These are phyloP conservation scores for Diplocarpon rosae DNA, from an alignment of 2,329 filamentous ascomycete species.

Conservation along the genomic window DNA sequence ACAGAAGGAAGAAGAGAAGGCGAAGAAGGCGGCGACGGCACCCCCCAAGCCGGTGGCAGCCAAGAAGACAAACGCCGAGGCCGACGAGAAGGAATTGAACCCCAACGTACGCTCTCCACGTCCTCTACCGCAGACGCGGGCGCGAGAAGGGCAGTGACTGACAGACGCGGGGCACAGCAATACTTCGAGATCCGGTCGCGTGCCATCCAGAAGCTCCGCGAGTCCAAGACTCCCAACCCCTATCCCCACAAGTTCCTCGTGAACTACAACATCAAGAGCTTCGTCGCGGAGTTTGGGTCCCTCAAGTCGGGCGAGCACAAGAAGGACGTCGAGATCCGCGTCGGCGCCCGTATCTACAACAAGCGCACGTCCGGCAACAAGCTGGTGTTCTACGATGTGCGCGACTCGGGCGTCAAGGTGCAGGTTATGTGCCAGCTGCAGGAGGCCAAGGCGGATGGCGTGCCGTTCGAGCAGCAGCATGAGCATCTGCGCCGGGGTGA, in stretches of 20 bases:
- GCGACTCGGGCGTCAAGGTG: slow-evolving; percentile 62
- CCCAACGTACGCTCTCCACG: slow-evolving; percentile 48
- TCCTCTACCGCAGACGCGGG: not conserved
- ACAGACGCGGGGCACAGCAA: slow-evolving; percentile 40
- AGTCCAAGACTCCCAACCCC: slow-evolving; percentile 64
- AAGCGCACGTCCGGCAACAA: slow-evolving; percentile 74
- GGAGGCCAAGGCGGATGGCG: slow-evolving; percentile 54
- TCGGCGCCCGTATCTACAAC: slow-evolving; percentile 83
- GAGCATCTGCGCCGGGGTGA: slow-evolving; percentile 83
- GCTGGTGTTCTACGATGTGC: slow-evolving; percentile 84
- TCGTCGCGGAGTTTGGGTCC: slow-evolving; percentile 63
- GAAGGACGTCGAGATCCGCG: slow-evolving; percentile 61
- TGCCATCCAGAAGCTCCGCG: slow-evolving; percentile 63
- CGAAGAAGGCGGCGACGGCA: slow-evolving; percentile 65
- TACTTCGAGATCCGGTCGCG: slow-evolving; percentile 96
- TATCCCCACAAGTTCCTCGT: slow-evolving; percentile 93
- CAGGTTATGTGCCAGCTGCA: slow-evolving; percentile 91
- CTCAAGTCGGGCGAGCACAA: slow-evolving; percentile 82
- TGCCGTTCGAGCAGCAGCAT: slow-evolving; percentile 76
- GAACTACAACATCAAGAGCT: slow-evolving; percentile 71
- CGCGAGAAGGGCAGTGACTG: not conserved
- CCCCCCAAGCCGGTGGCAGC: slow-evolving; percentile 46
- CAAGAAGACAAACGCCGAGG: slow-evolving; percentile 42
- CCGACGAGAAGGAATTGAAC: slow-evolving; percentile 61
- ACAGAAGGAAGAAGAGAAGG: slow-evolving; percentile 79